Evolutionary conservation across 2,329 filamentous ascomycete species (phyloP), one percentile per base, ranked within the genome.

Genomic region (Pestalotiopsis sp.): DNA sequence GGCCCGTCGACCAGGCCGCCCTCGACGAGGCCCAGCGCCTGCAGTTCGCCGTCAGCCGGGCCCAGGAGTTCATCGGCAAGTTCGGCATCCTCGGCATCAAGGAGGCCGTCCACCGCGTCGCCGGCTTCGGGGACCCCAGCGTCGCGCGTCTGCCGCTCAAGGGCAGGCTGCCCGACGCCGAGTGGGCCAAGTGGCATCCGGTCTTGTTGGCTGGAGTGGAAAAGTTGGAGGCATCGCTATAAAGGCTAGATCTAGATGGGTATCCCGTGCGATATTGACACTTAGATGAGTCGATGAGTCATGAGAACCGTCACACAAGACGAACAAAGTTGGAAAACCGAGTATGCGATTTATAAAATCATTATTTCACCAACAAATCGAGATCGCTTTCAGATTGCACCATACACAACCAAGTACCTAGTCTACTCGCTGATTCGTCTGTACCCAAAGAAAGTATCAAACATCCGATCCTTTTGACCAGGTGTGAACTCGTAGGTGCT

Each of bases 21-120:
- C 80, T 86, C 31, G 81, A 85, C 58, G 86, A 89, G 79, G 84
- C 88, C 57, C 84, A 86, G 67, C 79, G 83, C 59, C 75, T 92
- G 73, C 90, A 92, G 78, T 92, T 86, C 76, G 84, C 82, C 57
- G 86, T 91, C 27, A 89, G 87, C 70, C 80, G 83, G 23, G 87
- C 87, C 1, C 89, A 92, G 78, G 89, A 90, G 77, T 85, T 88
- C 68, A 85, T 92, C 69, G 90, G 86, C 7, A 85, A 83, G 71
- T 87, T 84, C 75, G 89, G 89, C 3, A 86, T 89, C 5, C 82
- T 91, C 2, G 90, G 90, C 1, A 90, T 92, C 75, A 90, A 90
- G 74, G 89, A 92, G 78, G 88, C 85, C 1, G 82, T 89, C 6
- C 85, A 83, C 69, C 81, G 86, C 56, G 82, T 90, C 6, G 83